phyloP scores from a whole-genome alignment of 1,284 basidiomycete species.

The Ustilago xerochloae region DNA sequence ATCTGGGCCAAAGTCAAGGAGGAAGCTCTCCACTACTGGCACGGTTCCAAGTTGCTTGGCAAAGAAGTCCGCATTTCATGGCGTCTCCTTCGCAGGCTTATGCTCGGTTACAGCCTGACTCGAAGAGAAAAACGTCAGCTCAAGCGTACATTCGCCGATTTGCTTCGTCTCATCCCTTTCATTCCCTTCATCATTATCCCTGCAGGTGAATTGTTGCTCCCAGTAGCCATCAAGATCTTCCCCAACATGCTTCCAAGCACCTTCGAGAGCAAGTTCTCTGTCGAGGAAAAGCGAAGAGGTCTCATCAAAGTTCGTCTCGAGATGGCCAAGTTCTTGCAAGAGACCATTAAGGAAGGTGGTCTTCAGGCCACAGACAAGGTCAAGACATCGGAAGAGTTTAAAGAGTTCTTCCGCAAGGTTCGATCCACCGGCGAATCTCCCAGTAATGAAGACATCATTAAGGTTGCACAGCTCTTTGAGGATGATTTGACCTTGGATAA shows the following conservation, averaged over 20 bases:
- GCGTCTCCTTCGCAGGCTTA: constrained; percentile 88
- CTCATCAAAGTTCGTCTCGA: constrained; percentile 92
- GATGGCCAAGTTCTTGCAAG: constrained; percentile 99
- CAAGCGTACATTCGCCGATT: constrained; percentile 89
- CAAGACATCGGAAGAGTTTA: constrained; percentile 93
- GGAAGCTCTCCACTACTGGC: constrained; percentile 96
- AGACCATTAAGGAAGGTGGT: constrained; percentile 92
- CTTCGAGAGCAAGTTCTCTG: constrained; percentile 90
- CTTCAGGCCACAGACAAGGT: constrained; percentile 85
- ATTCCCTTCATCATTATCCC: constrained; percentile 94
- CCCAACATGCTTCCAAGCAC: constrained; percentile 99
- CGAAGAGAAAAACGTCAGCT: constrained; percentile 93
- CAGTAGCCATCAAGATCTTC: constrained; percentile 95
- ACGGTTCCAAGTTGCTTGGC: constrained; percentile 91
- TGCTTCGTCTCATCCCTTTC: constrained; percentile 93
- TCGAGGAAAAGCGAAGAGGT: constrained; percentile 94
- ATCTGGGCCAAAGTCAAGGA: constrained; percentile 93
- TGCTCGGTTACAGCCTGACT: constrained; percentile 90
- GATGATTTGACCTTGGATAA: constrained; percentile 98
- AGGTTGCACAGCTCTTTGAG: constrained; percentile 95
- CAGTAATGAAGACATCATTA: constrained; percentile 86
- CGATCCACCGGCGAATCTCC: constrained; percentile 94
- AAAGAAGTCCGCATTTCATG: constrained; percentile 92
- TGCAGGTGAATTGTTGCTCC: constrained; percentile 97
- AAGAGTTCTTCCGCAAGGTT: constrained; percentile 99